phyloP scores from a whole-genome alignment of 305 asterid species.

The Fraxinus xanthoxyloides region DNA sequence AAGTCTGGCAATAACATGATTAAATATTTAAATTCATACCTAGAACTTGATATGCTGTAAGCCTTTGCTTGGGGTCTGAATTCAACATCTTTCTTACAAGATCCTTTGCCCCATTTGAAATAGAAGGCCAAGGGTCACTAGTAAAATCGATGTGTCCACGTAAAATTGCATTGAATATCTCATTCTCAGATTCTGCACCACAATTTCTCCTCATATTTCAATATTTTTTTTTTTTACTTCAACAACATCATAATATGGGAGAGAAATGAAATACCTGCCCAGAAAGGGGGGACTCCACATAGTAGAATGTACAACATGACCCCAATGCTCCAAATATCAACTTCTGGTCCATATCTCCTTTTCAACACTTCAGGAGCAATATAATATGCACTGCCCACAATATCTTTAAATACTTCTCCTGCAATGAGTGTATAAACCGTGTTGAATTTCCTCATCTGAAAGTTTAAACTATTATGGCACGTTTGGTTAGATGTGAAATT shows the following conservation, averaged over 20 bases:
- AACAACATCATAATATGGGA: neutral
- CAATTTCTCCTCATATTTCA: neutral
- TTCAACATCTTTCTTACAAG: conserved; percentile 1
- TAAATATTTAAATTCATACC: neutral
- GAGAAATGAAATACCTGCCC: conserved; percentile 15
- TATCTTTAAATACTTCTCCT: conserved; percentile 52
- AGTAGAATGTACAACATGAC: conserved; percentile 53
- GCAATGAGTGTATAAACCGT: conserved; percentile 9
- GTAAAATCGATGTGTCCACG: neutral
- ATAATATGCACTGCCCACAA: conserved; percentile 60
- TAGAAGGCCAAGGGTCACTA: conserved; percentile 10
- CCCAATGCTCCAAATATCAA: conserved; percentile 63
- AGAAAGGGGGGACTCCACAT: conserved; percentile 17
- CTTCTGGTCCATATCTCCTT: conserved; percentile 58
- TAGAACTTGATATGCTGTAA: conserved; percentile 11
- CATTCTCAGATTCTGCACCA: conserved; percentile 49
- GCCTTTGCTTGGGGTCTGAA: conserved; percentile 2
- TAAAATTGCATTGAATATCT: conserved; percentile 40
- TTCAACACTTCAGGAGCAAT: conserved; percentile 59
- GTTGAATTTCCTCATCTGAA: neutral
- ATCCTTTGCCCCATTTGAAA: neutral
- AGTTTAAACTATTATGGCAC: neutral
- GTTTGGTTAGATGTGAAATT: neutral
- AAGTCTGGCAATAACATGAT: neutral
- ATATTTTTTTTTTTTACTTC: neutral